Conservation (phyloP, 441 rosid species). For the Pelargonium citronellum region DNA sequence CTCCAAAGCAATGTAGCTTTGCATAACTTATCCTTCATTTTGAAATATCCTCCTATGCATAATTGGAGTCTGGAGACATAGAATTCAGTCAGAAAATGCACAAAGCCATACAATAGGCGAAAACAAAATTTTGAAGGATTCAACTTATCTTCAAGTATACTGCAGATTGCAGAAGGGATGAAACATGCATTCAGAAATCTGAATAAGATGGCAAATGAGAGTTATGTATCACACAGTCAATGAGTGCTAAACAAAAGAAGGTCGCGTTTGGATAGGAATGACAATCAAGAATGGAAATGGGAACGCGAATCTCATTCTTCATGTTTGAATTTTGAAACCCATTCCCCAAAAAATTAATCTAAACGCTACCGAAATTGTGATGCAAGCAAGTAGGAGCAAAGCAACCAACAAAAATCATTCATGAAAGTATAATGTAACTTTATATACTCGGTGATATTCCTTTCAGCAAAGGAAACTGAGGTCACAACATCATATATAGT, state of each 20-base stretch:
- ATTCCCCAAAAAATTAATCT: too few relatives aligned
- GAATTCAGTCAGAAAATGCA: neutral
- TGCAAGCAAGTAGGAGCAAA: too few relatives aligned
- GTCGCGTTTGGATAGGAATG: too few relatives aligned
- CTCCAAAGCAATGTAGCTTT: neutral
- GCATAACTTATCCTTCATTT: neutral
- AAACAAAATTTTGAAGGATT: neutral
- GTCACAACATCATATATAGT: neutral
- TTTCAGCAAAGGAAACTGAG: neutral
- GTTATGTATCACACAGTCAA: neutral
- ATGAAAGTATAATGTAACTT: neutral
- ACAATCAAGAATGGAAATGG: too few relatives aligned
- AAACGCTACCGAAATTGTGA: too few relatives aligned
- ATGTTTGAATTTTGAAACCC: too few relatives aligned
- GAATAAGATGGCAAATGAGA: slow-evolving; percentile 1
- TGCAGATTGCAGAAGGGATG: neutral
- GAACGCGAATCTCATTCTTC: too few relatives aligned
- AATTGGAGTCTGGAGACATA: neutral
- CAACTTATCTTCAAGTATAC: neutral
- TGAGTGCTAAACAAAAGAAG: too few relatives aligned
- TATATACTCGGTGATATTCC: neutral
- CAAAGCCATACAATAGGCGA: neutral
- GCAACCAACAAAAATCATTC: neutral
- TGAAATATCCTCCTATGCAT: neutral
- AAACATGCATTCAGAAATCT: neutral